Base-by-base conservation (phyloP, 345 rosid species). In the Citrus trifoliata region DNA sequence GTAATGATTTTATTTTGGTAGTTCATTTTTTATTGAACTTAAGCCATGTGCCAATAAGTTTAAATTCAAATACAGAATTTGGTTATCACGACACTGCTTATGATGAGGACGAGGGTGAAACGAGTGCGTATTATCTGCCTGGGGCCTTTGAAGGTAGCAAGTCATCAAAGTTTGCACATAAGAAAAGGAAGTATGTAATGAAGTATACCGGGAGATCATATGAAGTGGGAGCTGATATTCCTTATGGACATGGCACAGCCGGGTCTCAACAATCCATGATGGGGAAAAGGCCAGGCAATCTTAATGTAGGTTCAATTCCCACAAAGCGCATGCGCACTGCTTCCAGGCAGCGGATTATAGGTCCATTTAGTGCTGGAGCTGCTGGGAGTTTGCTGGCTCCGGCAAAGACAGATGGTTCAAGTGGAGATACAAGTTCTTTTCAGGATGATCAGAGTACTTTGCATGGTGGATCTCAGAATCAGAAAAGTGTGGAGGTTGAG, bases 341-440 rank as follows among this genome's bases (percentile, higher is more conserved):
- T 40, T 84, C 91, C 55, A 92, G 98, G 87, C 97, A 87, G 82
- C 90, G 98, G 88, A 82, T 90, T 80, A 71, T 79, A 68, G 86
- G 88, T 87, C 95, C 96, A 72, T 89, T 89, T 76, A 79, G 85
- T 83, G 80, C 85, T 86, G 92, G 89, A 80, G 83, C 83, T 83
- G 62, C 85, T 81, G 93, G 88, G 79, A 83, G 70, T 64, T 71
- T 88, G 70, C 92, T 68, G 80, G 83, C 83, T 72, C 87, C 93
- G 10, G 73, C 82, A 8, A 94, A 86, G 84, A 90, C 98, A 30
- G 98, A 93, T 86, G 97, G 93, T 42, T 97, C 99, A 74, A 97
- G 99, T 85, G 99, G 94, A 78, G 99, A 97, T 80, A 93, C 98
- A 70, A 91, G 80, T 88, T 97, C 97, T 80, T 92, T 88, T 87